Conservation (phyloP, 2,329 filamentous ascomycete genomes). For the Cryphonectria carpinicola region DNA sequence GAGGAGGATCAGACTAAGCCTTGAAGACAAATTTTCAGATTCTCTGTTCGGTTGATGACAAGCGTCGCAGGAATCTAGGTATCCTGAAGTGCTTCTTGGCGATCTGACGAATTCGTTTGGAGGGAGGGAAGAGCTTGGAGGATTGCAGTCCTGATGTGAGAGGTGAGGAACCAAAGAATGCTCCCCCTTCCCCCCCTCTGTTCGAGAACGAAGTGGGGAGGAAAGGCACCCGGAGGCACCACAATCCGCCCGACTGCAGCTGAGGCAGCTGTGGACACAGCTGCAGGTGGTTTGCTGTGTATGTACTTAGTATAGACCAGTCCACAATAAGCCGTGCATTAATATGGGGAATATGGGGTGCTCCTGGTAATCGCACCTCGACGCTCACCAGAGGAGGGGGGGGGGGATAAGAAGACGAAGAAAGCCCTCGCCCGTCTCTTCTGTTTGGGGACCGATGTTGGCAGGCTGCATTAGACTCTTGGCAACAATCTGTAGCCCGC, state of each 20-base stretch:
- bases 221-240: constrained; percentile 24
- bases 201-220: constrained; percentile 22
- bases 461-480: background rate
- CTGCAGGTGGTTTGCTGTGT: constrained; percentile 17
- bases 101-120: background rate
- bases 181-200: background rate
- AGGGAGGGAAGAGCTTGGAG: background rate
- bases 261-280: constrained; percentile 5
- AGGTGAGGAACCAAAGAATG: background rate
- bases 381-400: background rate
- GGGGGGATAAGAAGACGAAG: no score
- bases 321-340: background rate
- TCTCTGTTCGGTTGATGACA: constrained; percentile 6
- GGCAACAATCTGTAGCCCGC: background rate
- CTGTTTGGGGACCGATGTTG: background rate
- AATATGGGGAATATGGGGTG: background rate
- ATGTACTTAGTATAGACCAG: background rate
- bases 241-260: constrained; percentile 7
- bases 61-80: background rate
- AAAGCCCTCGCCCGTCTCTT: background rate
- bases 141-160: background rate
- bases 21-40: constrained; percentile 9
- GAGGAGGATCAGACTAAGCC: constrained; percentile 19
- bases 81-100: background rate
- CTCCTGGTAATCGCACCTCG: background rate